phyloP scores from a whole-genome alignment of 2,329 filamentous ascomycete genomes.

The Balansia obtecta region DNA sequence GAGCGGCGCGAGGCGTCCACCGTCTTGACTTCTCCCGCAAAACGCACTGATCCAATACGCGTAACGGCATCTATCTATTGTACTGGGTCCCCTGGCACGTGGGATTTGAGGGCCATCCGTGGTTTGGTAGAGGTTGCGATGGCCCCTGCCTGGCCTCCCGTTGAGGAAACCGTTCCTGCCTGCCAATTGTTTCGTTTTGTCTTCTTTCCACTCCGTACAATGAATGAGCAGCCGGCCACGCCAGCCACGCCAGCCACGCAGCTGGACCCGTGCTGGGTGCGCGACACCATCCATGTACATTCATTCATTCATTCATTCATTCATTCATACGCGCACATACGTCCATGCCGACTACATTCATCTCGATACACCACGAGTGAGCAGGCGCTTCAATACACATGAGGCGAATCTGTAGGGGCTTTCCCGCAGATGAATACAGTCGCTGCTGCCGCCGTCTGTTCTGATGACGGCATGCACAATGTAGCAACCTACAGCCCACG shows the following conservation, averaged over 20 bases:
- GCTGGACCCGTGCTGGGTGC: not conserved
- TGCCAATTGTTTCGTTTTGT: slow-evolving; percentile 3
- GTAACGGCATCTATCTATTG: not conserved
- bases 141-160: not conserved
- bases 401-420: not conserved
- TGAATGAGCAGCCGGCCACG: too few relatives aligned
- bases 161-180: slow-evolving; percentile 1
- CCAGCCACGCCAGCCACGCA: not conserved
- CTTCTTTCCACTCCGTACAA: too few relatives aligned
- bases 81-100: not conserved
- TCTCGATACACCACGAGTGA: too few relatives aligned
- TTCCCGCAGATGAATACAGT: not conserved
- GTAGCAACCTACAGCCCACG: too few relatives aligned
- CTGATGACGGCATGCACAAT: not conserved
- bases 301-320: too few relatives aligned
- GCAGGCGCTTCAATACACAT: not conserved
- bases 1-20: not conserved
- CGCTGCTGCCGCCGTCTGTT: not conserved
- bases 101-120: not conserved
- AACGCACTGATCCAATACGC: too few relatives aligned
- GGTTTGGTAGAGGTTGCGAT: not conserved
- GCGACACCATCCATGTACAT: not conserved
- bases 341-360: too few relatives aligned
- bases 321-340: too few relatives aligned
- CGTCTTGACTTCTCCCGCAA: too few relatives aligned